phyloP scores from a whole-genome alignment of 176 grass and related monocot genomes.

The Musa itinerans region DNA sequence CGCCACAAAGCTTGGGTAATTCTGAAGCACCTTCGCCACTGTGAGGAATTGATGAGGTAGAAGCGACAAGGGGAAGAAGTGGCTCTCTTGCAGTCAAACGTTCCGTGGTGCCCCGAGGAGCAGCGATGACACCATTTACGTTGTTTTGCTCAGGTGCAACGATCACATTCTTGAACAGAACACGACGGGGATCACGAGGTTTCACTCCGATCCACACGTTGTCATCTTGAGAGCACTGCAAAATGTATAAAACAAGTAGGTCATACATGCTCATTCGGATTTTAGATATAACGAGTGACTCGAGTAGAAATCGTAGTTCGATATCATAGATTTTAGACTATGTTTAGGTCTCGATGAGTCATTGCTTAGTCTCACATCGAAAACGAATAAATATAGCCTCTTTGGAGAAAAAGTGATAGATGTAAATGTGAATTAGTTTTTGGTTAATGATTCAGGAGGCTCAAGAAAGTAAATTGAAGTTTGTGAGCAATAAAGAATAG shows the following conservation, averaged over 20 bases:
- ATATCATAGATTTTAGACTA: too few relatives aligned
- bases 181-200: constrained; percentile 65
- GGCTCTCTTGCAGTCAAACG: constrained; percentile 2
- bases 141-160: constrained; percentile 34
- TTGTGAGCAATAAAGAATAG: not conserved
- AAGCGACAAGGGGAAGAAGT: constrained; percentile 35
- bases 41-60: constrained; percentile 17
- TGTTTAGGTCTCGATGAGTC: too few relatives aligned
- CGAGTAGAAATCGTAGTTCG: too few relatives aligned
- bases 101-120: constrained; percentile 27
- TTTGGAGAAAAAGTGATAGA: too few relatives aligned
- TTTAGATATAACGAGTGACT: too few relatives aligned
- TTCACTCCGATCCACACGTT: constrained; percentile 57
- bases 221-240: constrained; percentile 40
- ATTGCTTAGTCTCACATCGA: too few relatives aligned
- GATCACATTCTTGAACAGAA: constrained; percentile 42
- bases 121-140: constrained; percentile 34
- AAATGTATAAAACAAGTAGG: constrained; percentile 9
- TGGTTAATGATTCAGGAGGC: too few relatives aligned
- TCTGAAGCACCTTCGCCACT: not conserved
- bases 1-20: not conserved
- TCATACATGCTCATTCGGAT: not conserved
- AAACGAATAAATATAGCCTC: too few relatives aligned
- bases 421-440: too few relatives aligned
- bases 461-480: too few relatives aligned